A percentile compares a stretch with the other conserved stretches of the same genome.
Evolutionary conservation across 106 monocot species (phyloP).

Genomic region (Amphibolis antarctica): DNA sequence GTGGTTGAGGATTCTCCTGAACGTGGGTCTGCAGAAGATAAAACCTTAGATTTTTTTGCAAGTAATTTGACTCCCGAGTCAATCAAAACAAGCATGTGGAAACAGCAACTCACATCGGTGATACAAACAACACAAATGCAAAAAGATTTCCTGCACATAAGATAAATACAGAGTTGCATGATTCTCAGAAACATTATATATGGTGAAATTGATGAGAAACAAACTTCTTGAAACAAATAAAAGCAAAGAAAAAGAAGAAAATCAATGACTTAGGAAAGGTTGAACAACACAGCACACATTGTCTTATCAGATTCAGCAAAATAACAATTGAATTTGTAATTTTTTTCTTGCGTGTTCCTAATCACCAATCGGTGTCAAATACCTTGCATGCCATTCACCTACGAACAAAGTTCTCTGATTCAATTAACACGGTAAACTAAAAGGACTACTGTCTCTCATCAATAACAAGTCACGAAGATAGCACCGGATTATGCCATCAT

Average conservation of each 20-base stretch:
- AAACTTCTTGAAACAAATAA: not conserved
- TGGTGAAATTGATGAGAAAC: not conserved
- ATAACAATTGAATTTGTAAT: too few species aligned
- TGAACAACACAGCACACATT: too few species aligned
- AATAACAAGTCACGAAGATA: too few species aligned
- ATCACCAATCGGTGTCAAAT: too few species aligned
- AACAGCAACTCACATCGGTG: constrained; percentile 63
- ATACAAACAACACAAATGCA: constrained; percentile 75
- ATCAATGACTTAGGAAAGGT: too few species aligned
- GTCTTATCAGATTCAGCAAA: too few species aligned
- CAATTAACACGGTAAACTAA: too few species aligned
- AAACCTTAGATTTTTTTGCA: not conserved
- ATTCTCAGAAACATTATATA: not conserved
- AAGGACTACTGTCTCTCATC: too few species aligned
- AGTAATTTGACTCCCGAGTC: not conserved
- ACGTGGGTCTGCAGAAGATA: constrained; percentile 50
- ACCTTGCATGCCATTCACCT: too few species aligned
- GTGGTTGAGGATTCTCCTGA: constrained; percentile 56
- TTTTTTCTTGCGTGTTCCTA: too few species aligned
- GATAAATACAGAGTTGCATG: not conserved
- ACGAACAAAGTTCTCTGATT: too few species aligned
- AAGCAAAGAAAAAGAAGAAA: not conserved
- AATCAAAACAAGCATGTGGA: not conserved
- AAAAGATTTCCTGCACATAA: constrained; percentile 74
- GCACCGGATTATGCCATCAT: too few species aligned